A percentile compares a stretch with the other conserved stretches of the same genome.
Evolutionary conservation across 202 grass and related monocot species (phyloP).

Genomic region (Setaria viridis): DNA sequence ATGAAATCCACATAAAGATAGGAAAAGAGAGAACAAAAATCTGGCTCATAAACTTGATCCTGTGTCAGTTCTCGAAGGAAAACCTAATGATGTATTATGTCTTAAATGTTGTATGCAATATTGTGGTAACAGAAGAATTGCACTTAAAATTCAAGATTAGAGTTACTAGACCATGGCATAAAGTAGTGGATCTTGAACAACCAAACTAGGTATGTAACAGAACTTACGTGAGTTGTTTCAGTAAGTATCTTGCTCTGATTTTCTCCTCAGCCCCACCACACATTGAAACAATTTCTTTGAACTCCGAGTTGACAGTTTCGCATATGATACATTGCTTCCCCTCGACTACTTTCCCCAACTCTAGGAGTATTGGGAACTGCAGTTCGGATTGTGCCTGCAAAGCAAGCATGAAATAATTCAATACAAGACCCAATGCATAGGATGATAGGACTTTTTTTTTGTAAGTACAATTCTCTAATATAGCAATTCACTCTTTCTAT

Average conservation of each 20-base stretch:
- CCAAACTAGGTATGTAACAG: conserved; percentile 25
- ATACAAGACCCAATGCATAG: not conserved
- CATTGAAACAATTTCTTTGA: conserved; percentile 81
- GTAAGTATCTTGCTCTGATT: conserved; percentile 60
- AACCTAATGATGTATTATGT: not conserved
- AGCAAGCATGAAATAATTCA: conserved; percentile 36
- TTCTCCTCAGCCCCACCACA: conserved; percentile 78
- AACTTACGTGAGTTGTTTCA: conserved; percentile 78
- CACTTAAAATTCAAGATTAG: not conserved
- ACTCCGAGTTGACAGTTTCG: conserved; percentile 63
- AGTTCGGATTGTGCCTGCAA: conserved; percentile 74
- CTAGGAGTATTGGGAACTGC: conserved; percentile 63
- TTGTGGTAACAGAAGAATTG: not conserved
- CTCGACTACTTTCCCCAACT: conserved; percentile 60
- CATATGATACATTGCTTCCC: conserved; percentile 81
- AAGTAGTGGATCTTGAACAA: not conserved
- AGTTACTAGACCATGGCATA: not conserved
- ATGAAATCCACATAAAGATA: conserved; percentile 19
- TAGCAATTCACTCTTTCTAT: not conserved
- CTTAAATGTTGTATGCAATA: conserved; percentile 10
- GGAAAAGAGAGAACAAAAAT: not conserved
- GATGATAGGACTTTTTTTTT: not conserved
- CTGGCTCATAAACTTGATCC: not conserved
- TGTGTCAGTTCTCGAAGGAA: not conserved
- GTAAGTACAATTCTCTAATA: not conserved